phyloP scores from a whole-genome alignment of 2,329 filamentous ascomycete genomes.

The Xylariaceae sp. region DNA sequence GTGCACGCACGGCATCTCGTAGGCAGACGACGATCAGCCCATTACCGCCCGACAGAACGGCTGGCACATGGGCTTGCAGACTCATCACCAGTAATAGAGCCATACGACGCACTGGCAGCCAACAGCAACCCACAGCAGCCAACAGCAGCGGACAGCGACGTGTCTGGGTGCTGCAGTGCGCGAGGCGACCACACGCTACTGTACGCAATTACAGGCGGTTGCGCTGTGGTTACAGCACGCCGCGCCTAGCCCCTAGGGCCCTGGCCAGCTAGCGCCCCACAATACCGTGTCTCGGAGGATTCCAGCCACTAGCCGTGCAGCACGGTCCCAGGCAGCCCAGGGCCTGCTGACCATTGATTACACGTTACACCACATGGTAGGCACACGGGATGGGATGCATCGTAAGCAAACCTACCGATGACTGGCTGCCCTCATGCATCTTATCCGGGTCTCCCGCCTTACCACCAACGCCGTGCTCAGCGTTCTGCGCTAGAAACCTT shows the following conservation, averaged over 20 bases:
- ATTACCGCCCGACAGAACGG: background rate
- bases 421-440: conserved; percentile 25
- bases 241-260: too few species aligned
- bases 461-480: conserved; percentile 23
- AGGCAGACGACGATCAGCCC: background rate
- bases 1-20: background rate
- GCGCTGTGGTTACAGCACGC: too few species aligned
- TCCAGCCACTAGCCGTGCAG: conserved; percentile 26
- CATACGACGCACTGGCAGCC: too few species aligned
- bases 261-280: conserved; percentile 13
- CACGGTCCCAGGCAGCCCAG: conserved; percentile 30
- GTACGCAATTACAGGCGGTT: background rate
- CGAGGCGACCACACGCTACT: background rate
- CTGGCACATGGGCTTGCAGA: background rate
- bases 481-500: conserved; percentile 7
- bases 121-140: background rate
- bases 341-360: conserved; percentile 26
- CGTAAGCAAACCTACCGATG: conserved; percentile 28
- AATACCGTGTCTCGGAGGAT: conserved; percentile 25
- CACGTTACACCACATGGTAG: conserved; percentile 1
- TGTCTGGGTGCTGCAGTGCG: background rate
- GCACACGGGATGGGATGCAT: conserved; percentile 22
- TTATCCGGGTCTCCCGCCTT: conserved; percentile 26
- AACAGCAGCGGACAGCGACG: background rate
- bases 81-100: background rate